Percentiles rank a stretch among this genome's conserved stretches.
phyloP scores from a whole-genome alignment of 352 stramenopile species.

The Phytopythium oedochilum region DNA sequence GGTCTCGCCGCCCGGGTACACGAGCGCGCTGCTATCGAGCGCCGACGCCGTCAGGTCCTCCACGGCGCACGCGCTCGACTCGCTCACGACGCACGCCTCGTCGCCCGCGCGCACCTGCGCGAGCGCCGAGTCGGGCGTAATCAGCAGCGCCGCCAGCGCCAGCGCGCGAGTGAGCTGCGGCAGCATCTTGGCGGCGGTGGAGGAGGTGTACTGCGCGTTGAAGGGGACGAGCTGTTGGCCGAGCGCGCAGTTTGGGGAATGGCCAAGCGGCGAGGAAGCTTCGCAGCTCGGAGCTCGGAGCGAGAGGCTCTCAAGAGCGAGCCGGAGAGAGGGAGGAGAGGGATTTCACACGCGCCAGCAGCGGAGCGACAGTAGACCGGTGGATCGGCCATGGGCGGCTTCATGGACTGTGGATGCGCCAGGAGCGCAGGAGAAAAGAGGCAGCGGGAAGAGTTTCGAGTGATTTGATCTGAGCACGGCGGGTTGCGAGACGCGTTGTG shows the following conservation, averaged over 20 bases:
- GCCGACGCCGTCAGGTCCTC: slow-evolving; percentile 20
- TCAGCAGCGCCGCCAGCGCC: slow-evolving; percentile 2
- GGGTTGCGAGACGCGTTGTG: too few relatives aligned
- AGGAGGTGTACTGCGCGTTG: background rate
- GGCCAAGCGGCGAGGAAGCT: too few relatives aligned
- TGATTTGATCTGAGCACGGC: background rate
- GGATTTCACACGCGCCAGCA: too few relatives aligned
- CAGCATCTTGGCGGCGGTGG: background rate
- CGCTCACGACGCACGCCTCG: slow-evolving; percentile 48
- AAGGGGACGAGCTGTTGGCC: background rate
- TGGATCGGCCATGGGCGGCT: background rate
- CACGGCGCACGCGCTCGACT: slow-evolving; percentile 29
- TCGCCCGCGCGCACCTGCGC: slow-evolving; percentile 40
- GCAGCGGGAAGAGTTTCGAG: too few relatives aligned
- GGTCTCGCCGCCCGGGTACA: slow-evolving; percentile 43
- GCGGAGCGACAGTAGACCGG: background rate
- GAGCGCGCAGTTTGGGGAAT: background rate
- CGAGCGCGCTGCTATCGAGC: slow-evolving; percentile 28
- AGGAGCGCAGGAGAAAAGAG: background rate
- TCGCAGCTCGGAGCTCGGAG: too few relatives aligned
- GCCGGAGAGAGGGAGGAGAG: too few relatives aligned
- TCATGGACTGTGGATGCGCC: background rate
- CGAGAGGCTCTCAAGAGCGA: too few relatives aligned
- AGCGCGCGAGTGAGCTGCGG: background rate
- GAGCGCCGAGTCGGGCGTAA: background rate